phyloP scores from a whole-genome alignment of 2,329 filamentous ascomycete genomes.

The Ophiostoma ips region DNA sequence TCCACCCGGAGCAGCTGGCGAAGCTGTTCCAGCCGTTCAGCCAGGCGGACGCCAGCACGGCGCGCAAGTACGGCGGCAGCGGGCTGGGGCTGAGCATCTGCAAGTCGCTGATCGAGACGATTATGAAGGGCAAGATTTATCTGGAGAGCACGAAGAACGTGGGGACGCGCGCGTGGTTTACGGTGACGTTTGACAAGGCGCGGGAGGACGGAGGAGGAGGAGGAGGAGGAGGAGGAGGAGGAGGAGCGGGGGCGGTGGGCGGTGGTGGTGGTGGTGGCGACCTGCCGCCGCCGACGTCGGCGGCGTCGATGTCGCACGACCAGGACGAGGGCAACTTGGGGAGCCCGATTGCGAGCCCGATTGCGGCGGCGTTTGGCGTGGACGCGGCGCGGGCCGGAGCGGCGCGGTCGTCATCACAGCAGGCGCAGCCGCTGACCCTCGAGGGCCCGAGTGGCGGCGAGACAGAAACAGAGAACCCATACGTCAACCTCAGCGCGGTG shows the following conservation, averaged over 20 bases:
- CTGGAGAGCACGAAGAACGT: constrained; percentile 62
- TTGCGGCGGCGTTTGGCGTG: constrained; percentile 20
- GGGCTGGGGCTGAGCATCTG: constrained; percentile 86
- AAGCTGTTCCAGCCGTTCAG: constrained; percentile 88
- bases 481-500: constrained; percentile 56
- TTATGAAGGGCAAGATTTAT: constrained; percentile 76
- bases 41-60: constrained; percentile 82
- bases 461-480: constrained; percentile 23
- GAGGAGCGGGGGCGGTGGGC: too few species aligned
- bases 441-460: background rate
- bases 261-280: too few species aligned
- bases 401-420: background rate
- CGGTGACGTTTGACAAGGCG: constrained; percentile 74
- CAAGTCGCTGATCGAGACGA: constrained; percentile 84
- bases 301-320: constrained; percentile 4
- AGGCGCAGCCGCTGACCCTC: constrained; percentile 8
- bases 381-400: constrained; percentile 1
- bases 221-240: too few species aligned
- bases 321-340: background rate
- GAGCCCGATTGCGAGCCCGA: constrained; percentile 5
- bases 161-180: constrained; percentile 65
- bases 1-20: constrained; percentile 64
- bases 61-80: constrained; percentile 81
- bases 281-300: constrained; percentile 3
- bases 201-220: too few species aligned